A percentile compares a stretch with the other conserved stretches of the same genome.
These are phyloP conservation scores for Acarospora socialis DNA, from an alignment of 2,329 filamentous ascomycete species.

Conservation along the genomic window DNA sequence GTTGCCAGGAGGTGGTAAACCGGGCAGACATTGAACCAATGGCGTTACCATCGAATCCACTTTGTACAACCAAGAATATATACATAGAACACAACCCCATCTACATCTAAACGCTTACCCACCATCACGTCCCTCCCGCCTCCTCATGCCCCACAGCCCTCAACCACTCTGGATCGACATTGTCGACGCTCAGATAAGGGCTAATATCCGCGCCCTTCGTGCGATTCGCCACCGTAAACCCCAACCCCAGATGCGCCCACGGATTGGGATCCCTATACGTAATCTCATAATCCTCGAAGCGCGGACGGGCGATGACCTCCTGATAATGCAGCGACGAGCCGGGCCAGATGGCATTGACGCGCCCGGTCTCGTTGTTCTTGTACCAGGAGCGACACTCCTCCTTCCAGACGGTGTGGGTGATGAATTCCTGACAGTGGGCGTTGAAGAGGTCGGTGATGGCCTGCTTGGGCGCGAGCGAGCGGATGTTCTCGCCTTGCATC, in stretches of 20 bases:
- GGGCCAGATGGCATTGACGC: constrained; percentile 35
- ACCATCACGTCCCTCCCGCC: no score
- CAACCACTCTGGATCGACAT: constrained; percentile 23
- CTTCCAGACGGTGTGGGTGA: constrained; percentile 37
- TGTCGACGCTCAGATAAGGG: constrained; percentile 21
- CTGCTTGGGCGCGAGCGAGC: constrained; percentile 26
- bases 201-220: constrained; percentile 17
- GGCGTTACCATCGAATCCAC: no score
- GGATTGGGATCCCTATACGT: constrained; percentile 21
- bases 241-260: constrained; percentile 23
- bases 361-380: constrained; percentile 33
- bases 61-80: no score
- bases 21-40: no score
- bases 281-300: constrained; percentile 34
- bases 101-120: no score
- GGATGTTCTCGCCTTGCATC: constrained; percentile 33
- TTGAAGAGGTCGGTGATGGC: constrained; percentile 29
- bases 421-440: constrained; percentile 31
- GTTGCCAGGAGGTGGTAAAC: no score
- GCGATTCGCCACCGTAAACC: constrained; percentile 19
- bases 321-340: constrained; percentile 37
- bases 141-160: constrained; percentile 15
- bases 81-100: no score
- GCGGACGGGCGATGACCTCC: constrained; percentile 26
- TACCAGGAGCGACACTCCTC: constrained; percentile 32